Base-by-base conservation (phyloP, 768 basidiomycete species). In the Tricholoma terreum region DNA sequence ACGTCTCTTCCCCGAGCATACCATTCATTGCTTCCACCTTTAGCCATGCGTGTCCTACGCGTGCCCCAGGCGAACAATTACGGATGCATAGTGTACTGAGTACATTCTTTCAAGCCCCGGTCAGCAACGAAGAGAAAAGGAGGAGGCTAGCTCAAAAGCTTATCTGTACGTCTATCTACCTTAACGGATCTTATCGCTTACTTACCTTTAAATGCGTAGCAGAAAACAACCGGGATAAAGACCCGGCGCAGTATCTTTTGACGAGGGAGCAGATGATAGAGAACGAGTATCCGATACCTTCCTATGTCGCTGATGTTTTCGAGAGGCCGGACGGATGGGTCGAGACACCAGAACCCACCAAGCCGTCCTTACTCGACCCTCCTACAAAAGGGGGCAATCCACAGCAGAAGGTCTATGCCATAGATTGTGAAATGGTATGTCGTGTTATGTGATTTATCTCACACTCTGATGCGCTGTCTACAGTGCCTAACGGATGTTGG, bases 361-460 rank as follows among this genome's bases (percentile, higher is more conserved):
- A 71, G 36, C 65, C 71, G 30, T 61, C 72, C 3, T 52, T 75
- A 33, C 46, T 74, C 19, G 62, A 60, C 24, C 35, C 17, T n/a
- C 61, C 71, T 2, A 67, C 67, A 21, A 65, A 55, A 52, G 67
- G 50, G 42, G 65, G 72, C 17, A 52, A 54, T 34, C 66, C 64
- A n/a, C 68, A 68, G 45, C 77, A 80, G 4, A 78, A 75, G 57
- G 81, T 96, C 22, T 86, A 90, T 55, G 92, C 92, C 0, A 82
- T 99, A 48, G 96, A 99, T 77, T 98, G 96, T 70, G 96, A 98
- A 71, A 98, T 98, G 96, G 95, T 92, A 58, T 53, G 83, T 65
- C 15, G n/a, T 31, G 21, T 34, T 10, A 15, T 50, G 50, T 15
- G 17, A 4, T 49, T 46, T 54, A 55, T 2, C 49, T 14, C 17